phyloP scores from a whole-genome alignment of 2,329 filamentous ascomycete species.

The Parascedosporium putredinis region DNA sequence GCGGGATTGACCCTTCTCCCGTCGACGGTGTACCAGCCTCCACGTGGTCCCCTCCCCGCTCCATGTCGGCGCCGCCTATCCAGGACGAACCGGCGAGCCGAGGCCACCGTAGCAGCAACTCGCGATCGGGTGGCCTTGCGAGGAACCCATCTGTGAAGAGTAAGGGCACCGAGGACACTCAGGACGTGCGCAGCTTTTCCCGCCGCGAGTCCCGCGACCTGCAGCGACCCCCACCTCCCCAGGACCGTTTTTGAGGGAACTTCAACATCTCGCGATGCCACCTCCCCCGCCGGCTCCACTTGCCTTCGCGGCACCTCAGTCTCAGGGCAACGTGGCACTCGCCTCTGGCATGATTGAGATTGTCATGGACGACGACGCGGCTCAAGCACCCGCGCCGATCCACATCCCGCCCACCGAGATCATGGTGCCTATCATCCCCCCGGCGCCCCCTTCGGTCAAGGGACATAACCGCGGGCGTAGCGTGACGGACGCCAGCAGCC shows the following conservation, averaged over 20 bases:
- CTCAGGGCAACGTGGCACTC: conserved; percentile 32
- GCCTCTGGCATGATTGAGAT: conserved; percentile 53
- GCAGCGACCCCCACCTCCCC: conserved; percentile 33
- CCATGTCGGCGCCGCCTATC: conserved; percentile 51
- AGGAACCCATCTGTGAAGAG: conserved; percentile 19
- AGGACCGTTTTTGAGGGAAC: conserved; percentile 47
- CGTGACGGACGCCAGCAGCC: conserved; percentile 38
- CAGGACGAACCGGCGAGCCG: conserved; percentile 24
- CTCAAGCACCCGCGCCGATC: conserved; percentile 12
- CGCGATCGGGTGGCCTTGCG: not conserved
- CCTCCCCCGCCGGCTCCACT: conserved; percentile 52
- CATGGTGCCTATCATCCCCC: conserved; percentile 34
- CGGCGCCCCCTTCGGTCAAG: conserved; percentile 29
- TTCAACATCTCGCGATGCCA: conserved; percentile 50
- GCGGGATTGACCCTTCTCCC: conserved; percentile 39
- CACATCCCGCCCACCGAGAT: conserved; percentile 29
- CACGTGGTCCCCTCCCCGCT: conserved; percentile 40
- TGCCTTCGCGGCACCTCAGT: conserved; percentile 29
- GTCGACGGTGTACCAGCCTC: conserved; percentile 51
- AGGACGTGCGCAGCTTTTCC: conserved; percentile 24
- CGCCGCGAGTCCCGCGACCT: conserved; percentile 41
- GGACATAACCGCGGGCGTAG: conserved; percentile 49
- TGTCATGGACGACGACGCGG: conserved; percentile 49
- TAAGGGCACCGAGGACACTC: conserved; percentile 25
- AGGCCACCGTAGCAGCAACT: not conserved